Evolutionary conservation across 768 basidiomycete species (phyloP).

Genomic region (Suillus sp.): DNA sequence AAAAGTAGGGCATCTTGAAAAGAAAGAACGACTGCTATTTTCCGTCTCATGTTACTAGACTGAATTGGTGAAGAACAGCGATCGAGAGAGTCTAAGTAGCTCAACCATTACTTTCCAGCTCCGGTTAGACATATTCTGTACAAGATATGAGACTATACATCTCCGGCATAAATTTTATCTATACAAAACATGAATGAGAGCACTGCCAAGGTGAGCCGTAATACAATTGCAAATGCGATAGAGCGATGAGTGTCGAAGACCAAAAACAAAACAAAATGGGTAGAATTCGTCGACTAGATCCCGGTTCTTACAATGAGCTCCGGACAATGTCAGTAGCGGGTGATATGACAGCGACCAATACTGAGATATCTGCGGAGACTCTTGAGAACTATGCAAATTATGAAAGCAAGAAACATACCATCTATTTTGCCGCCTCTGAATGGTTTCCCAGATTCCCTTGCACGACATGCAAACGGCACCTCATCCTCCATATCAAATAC

Average conservation of each 20-base stretch:
- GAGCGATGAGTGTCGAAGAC: not conserved
- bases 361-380: conserved; percentile 56
- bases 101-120: not conserved
- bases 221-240: conserved; percentile 7
- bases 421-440: conserved; percentile 87
- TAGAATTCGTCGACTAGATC: not conserved
- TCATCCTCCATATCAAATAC: conserved; percentile 44
- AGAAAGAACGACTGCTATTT: not conserved
- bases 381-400: not conserved
- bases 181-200: conserved; percentile 2
- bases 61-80: not conserved
- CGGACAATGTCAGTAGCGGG: conserved; percentile 37
- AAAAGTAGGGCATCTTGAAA: not conserved
- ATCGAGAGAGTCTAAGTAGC: not conserved
- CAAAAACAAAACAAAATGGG: not conserved
- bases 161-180: not conserved
- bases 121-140: not conserved
- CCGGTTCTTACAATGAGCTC: conserved; percentile 12
- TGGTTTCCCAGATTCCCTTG: conserved; percentile 67
- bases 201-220: not conserved
- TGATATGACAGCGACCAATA: conserved; percentile 65
- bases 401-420: conserved; percentile 46
- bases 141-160: not conserved
- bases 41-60: no score
- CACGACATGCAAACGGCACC: conserved; percentile 84